Conservation (phyloP, 805 yeast genomes). For the Saturnispora quitensis region DNA sequence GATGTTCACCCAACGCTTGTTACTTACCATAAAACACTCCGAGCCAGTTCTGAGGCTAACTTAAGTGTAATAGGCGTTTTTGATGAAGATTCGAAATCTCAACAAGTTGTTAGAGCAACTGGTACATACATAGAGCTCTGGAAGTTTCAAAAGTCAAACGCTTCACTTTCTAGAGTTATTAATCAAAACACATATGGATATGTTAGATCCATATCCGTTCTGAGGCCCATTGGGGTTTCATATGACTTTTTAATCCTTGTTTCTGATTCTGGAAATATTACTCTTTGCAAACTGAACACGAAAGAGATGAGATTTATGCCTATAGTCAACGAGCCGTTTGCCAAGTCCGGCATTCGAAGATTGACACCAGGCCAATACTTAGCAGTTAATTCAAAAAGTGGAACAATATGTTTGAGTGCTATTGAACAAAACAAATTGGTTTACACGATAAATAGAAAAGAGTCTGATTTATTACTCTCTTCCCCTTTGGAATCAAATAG, state of each 20-base stretch:
- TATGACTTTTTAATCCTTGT: constrained; percentile 57
- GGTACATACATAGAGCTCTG: constrained; percentile 46
- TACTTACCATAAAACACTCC: constrained; percentile 66
- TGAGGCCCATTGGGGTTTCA: constrained; percentile 44
- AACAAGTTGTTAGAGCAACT: constrained; percentile 54
- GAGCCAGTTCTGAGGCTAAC: constrained; percentile 44
- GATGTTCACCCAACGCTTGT: constrained; percentile 31
- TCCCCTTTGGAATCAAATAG: constrained; percentile 68
- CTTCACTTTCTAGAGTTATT: constrained; percentile 38
- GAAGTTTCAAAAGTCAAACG: constrained; percentile 45
- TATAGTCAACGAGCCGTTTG: constrained; percentile 53
- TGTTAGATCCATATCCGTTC: constrained; percentile 42
- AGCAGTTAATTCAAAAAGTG: constrained; percentile 58
- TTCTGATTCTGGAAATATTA: constrained; percentile 72
- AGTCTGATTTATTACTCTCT: constrained; percentile 39
- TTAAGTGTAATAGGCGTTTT: constrained; percentile 63
- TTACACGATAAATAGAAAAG: constrained; percentile 35
- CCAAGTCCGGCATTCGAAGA: constrained; percentile 68
- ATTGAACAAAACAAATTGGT: constrained; percentile 68
- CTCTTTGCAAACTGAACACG: constrained; percentile 31
- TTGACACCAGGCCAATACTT: constrained; percentile 67
- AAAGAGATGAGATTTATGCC: constrained; percentile 28
- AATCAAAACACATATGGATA: constrained; percentile 47
- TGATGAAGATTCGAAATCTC: constrained; percentile 42
- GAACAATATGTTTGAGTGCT: constrained; percentile 65